Evolutionary conservation across 78 protist genomes (phyloP).

Genomic region (Dictyostelium brefeldianum): DNA sequence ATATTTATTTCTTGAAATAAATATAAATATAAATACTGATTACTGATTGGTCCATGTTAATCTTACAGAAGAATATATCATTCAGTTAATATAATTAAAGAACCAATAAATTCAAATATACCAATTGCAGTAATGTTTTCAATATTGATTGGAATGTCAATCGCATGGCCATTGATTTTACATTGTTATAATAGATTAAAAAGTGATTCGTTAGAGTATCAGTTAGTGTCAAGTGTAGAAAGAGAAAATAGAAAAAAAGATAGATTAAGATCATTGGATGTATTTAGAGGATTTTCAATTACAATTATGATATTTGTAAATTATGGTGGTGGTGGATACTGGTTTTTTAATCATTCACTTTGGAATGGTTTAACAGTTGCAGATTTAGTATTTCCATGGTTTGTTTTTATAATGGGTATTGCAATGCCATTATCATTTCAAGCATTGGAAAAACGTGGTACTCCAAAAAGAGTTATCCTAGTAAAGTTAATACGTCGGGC

Average conservation of each 20-base stretch:
- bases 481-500: slow-evolving; percentile 55
- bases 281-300: slow-evolving; percentile 88
- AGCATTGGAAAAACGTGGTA: slow-evolving; percentile 62
- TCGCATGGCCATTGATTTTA: slow-evolving; percentile 30
- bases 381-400: slow-evolving; percentile 94
- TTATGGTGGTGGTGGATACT: slow-evolving; percentile 92
- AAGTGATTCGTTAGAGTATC: slow-evolving; percentile 49
- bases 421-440: slow-evolving; percentile 86
- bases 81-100: background rate
- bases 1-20: background rate
- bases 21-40: background rate
- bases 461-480: slow-evolving; percentile 16
- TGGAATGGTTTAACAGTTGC: slow-evolving; percentile 94
- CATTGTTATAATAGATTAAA: slow-evolving; percentile 38
- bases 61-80: background rate
- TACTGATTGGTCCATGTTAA: background rate
- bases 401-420: slow-evolving; percentile 88
- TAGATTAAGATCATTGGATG: slow-evolving; percentile 79
- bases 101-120: slow-evolving; percentile 33
- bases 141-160: slow-evolving; percentile 22
- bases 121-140: slow-evolving; percentile 70
- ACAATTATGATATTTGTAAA: slow-evolving; percentile 91
- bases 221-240: slow-evolving; percentile 15
- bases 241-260: slow-evolving; percentile 58
- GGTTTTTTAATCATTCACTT: slow-evolving; percentile 87